These are phyloP conservation scores for Cucumis hystrix DNA, from an alignment of 306 rosid genomes.

Conservation along the genomic window DNA sequence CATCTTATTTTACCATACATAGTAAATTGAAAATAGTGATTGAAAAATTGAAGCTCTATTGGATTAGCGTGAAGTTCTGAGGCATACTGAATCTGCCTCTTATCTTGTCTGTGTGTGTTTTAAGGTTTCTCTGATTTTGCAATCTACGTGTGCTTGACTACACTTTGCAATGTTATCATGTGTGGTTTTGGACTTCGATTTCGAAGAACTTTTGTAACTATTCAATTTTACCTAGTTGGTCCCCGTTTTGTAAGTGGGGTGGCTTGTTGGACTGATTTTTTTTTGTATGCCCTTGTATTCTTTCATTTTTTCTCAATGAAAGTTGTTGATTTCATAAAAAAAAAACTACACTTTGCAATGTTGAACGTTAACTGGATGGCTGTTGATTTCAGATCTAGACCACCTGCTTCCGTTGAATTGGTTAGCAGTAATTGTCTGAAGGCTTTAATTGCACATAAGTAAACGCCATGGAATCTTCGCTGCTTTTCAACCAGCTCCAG, in stretches of 20 bases:
- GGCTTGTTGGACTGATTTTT: too few relatives aligned
- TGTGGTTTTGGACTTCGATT: too few relatives aligned
- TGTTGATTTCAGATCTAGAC: not conserved
- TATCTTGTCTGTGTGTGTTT: not conserved
- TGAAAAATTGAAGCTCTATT: not conserved
- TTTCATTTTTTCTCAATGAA: too few relatives aligned
- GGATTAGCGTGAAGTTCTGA: not conserved
- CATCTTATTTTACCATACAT: not conserved
- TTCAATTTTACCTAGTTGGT: too few relatives aligned
- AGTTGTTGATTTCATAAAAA: too few relatives aligned
- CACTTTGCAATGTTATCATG: too few relatives aligned
- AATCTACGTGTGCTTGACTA: not conserved
- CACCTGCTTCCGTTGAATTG: not conserved
- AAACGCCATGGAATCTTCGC: conserved; percentile 24
- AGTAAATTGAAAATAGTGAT: not conserved
- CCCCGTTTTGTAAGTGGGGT: too few relatives aligned
- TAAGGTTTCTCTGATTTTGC: not conserved
- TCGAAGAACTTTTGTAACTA: too few relatives aligned
- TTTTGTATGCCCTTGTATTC: too few relatives aligned
- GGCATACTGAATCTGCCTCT: not conserved
- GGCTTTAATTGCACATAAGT: not conserved
- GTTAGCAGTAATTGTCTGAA: not conserved
- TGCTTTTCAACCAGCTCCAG: conserved; percentile 35
- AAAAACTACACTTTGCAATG: not conserved
- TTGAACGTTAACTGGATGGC: not conserved